These are phyloP conservation scores for Leishmania aethiopica DNA, from an alignment of 208 protist species.

Conservation along the genomic window DNA sequence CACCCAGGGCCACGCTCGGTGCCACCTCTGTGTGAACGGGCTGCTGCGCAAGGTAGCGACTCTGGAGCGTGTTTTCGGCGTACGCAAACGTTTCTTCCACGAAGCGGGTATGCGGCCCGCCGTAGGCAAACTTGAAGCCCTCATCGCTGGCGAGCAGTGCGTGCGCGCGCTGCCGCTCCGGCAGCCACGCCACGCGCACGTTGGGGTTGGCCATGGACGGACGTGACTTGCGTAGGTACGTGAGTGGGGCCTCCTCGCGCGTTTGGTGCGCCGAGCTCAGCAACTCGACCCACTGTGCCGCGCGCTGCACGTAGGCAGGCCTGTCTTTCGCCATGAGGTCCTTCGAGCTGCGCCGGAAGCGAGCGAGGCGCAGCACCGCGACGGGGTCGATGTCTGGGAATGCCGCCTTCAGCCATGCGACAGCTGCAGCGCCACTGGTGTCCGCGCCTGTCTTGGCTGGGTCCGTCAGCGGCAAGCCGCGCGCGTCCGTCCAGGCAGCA, in stretches of 20 bases:
- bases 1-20: conserved; percentile 24
- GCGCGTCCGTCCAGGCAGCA: conserved; percentile 14
- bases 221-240: conserved; percentile 85
- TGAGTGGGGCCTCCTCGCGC: conserved; percentile 74
- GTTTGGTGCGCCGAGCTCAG: conserved; percentile 54
- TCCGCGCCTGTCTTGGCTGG: conserved; percentile 11
- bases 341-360: conserved; percentile 50
- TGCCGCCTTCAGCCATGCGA: conserved; percentile 61
- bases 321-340: conserved; percentile 83
- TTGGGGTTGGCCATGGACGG: conserved; percentile 71
- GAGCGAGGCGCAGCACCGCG: conserved; percentile 73
- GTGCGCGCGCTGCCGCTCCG: conserved; percentile 45
- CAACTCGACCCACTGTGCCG: conserved; percentile 74
- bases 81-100: conserved; percentile 83
- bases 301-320: conserved; percentile 65
- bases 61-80: conserved; percentile 69
- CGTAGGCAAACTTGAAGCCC: conserved; percentile 69
- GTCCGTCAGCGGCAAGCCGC: conserved; percentile 26
- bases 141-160: conserved; percentile 77
- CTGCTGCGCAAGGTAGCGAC: conserved; percentile 67
- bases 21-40: conserved; percentile 77
- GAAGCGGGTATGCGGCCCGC: conserved; percentile 51
- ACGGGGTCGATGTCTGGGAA: conserved; percentile 74
- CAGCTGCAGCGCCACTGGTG: conserved; percentile 19
- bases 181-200: conserved; percentile 82